Conservation (phyloP, 129 eudicot species). For the Chrysanthemum lavandulifolium region DNA sequence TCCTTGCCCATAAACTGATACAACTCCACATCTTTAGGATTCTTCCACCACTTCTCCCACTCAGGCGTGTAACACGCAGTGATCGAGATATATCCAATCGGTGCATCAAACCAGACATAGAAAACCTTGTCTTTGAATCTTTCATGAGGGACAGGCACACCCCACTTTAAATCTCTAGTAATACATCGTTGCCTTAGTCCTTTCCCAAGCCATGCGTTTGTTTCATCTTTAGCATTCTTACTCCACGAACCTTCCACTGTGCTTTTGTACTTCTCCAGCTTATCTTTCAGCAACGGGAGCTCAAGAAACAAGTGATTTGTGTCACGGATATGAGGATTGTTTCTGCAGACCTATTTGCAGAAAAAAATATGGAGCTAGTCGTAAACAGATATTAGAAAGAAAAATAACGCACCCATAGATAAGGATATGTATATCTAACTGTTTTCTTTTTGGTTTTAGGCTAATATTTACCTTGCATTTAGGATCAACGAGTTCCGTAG, state of each 20-base stretch:
- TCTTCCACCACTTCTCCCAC: constrained; percentile 98
- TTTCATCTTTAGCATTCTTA: too few relatives aligned
- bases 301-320: constrained; percentile 12
- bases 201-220: too few relatives aligned
- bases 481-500: constrained; percentile 68
- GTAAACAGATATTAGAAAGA: neutral
- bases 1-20: too few relatives aligned
- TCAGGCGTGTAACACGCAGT: constrained; percentile 76
- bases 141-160: too few relatives aligned
- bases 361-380: neutral
- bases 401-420: too few relatives aligned
- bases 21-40: constrained; percentile 80
- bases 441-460: too few relatives aligned
- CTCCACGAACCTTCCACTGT: too few relatives aligned
- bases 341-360: neutral
- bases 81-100: constrained; percentile 87
- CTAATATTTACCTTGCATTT: constrained; percentile 62
- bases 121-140: constrained; percentile 21
- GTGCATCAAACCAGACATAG: constrained; percentile 93
- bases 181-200: too few relatives aligned
- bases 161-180: too few relatives aligned
- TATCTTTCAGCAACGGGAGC: constrained; percentile 5
- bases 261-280: too few relatives aligned
- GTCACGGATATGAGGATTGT: constrained; percentile 2
- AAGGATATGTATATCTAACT: too few relatives aligned